A percentile compares a stretch with the other conserved stretches of the same genome.
phyloP scores from a whole-genome alignment of 768 basidiomycete genomes.

The Termitomyces sp. region DNA sequence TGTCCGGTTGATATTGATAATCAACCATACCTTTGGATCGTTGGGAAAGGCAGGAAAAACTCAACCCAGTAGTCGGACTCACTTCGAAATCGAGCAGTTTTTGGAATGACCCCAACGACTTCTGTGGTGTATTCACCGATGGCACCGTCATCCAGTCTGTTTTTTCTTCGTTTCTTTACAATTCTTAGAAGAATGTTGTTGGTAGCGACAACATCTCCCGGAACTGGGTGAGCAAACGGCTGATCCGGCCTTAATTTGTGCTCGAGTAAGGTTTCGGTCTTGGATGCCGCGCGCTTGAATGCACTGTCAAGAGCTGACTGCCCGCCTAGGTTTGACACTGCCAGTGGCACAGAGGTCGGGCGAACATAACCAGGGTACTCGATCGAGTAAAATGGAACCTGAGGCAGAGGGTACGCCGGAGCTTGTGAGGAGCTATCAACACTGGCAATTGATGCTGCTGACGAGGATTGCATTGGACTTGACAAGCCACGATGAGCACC shows the following conservation, averaged over 20 bases:
- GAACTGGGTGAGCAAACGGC: conserved; percentile 77
- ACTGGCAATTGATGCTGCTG: neutral
- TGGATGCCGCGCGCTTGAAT: conserved; percentile 66
- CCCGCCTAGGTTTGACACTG: conserved; percentile 64
- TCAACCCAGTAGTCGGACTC: conserved; percentile 22
- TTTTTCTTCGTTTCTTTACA: conserved; percentile 62
- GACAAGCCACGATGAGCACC: too few species aligned
- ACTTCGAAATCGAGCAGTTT: conserved; percentile 90
- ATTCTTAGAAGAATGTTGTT: conserved; percentile 84
- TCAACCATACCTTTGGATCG: conserved; percentile 77
- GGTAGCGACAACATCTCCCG: conserved; percentile 71
- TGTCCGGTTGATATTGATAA: conserved; percentile 80
- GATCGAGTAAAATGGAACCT: conserved; percentile 65
- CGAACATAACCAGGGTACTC: conserved; percentile 90
- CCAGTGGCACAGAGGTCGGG: conserved; percentile 51
- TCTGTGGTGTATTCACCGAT: conserved; percentile 72
- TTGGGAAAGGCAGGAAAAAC: neutral
- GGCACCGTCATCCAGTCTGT: conserved; percentile 22
- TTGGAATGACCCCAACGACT: conserved; percentile 68
- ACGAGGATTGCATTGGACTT: conserved; percentile 11
- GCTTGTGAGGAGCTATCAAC: conserved; percentile 13
- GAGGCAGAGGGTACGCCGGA: conserved; percentile 41
- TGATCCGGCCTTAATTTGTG: conserved; percentile 69
- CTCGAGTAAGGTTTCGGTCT: conserved; percentile 64
- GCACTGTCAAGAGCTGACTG: conserved; percentile 66